Conservation (phyloP, 1,284 basidiomycete species). For the Sporisorium sorghi region DNA sequence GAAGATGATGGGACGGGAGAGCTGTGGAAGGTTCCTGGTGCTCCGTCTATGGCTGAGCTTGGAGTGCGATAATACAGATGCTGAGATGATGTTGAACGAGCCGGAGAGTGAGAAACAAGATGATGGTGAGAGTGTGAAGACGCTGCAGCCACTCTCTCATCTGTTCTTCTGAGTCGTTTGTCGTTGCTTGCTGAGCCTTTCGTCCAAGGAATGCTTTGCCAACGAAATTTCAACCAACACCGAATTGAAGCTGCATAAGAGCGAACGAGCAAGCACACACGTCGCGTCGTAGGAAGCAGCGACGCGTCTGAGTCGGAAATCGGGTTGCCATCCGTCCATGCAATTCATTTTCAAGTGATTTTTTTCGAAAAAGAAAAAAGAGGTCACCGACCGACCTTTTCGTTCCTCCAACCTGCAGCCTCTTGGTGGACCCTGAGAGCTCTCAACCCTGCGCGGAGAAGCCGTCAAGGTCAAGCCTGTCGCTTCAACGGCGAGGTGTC, state of each 20-base stretch:
- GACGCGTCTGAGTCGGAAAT: slow-evolving; percentile 6
- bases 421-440: too few relatives aligned
- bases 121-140: not conserved
- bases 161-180: not conserved
- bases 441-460: too few relatives aligned
- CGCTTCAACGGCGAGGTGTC: too few relatives aligned
- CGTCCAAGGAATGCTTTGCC: too few relatives aligned
- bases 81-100: not conserved
- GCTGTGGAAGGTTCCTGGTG: not conserved
- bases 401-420: too few relatives aligned
- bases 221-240: slow-evolving; percentile 5
- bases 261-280: slow-evolving; percentile 6
- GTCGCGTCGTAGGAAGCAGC: slow-evolving; percentile 12
- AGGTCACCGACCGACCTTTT: too few relatives aligned
- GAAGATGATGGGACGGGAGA: not conserved
- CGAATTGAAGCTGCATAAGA: not conserved
- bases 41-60: not conserved
- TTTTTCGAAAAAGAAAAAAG: not conserved
- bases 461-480: too few relatives aligned
- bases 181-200: not conserved
- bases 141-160: not conserved
- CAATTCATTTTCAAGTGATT: too few relatives aligned
- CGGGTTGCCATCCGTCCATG: too few relatives aligned
- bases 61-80: slow-evolving; percentile 2
- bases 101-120: not conserved